Conservation (phyloP, 257 asterid species). For the Gentiana straminea region DNA sequence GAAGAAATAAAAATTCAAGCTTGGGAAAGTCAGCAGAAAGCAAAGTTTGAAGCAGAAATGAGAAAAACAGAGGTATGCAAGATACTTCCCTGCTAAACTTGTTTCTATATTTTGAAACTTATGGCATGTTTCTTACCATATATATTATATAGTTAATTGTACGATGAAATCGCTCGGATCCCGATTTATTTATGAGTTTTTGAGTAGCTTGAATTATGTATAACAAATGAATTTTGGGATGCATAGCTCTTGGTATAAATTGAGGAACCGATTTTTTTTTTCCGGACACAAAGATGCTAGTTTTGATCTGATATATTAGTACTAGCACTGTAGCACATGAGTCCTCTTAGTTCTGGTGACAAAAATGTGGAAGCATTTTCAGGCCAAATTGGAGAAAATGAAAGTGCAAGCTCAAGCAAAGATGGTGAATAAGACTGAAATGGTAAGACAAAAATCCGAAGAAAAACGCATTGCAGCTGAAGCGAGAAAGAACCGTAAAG, state of each 20-base stretch:
- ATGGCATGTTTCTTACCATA: not conserved
- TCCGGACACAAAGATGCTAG: too few species aligned
- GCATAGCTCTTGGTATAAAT: too few species aligned
- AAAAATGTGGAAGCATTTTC: constrained; percentile 4
- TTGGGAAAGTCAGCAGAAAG: constrained; percentile 95
- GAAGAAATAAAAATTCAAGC: constrained; percentile 90
- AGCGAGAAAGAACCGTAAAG: constrained; percentile 50
- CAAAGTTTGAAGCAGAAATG: constrained; percentile 90
- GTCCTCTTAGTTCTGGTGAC: not conserved
- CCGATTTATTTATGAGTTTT: too few species aligned
- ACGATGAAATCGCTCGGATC: too few species aligned
- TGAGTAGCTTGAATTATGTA: too few species aligned
- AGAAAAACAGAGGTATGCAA: constrained; percentile 78
- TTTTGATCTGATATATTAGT: too few species aligned
- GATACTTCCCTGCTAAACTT: not conserved
- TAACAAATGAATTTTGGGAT: too few species aligned
- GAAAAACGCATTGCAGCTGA: constrained; percentile 68
- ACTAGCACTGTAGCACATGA: too few species aligned
- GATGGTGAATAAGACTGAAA: constrained; percentile 74
- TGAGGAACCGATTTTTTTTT: too few species aligned
- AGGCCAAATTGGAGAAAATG: constrained; percentile 69
- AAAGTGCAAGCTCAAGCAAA: constrained; percentile 78
- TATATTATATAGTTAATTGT: not conserved
- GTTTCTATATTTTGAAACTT: not conserved
- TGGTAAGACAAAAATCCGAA: constrained; percentile 79